phyloP scores from a whole-genome alignment of 371 early-diverging fungal genomes.

The Mortierella sp. region DNA sequence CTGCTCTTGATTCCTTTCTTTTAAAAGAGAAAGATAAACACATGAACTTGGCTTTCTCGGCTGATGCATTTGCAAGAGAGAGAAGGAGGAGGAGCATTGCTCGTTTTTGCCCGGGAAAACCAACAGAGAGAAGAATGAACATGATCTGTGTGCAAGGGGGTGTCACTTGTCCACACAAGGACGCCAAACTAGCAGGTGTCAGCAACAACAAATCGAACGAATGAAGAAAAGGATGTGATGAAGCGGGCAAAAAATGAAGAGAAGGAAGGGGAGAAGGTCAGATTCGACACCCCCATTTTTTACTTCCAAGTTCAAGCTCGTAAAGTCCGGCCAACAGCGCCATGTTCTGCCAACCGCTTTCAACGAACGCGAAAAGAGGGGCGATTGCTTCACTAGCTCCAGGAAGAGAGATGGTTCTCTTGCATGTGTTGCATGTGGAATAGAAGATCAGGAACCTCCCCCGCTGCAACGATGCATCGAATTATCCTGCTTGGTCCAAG shows the following conservation, averaged over 20 bases:
- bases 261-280: too few relatives aligned
- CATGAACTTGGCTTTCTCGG: background rate
- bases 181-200: background rate
- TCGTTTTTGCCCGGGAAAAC: background rate
- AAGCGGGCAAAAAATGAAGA: background rate
- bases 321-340: too few relatives aligned
- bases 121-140: background rate
- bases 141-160: background rate
- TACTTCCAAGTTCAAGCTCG: too few relatives aligned
- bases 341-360: too few relatives aligned
- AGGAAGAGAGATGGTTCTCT: background rate
- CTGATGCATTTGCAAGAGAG: background rate
- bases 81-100: background rate
- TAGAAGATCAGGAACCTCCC: background rate
- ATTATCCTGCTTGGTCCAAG: background rate
- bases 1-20: background rate
- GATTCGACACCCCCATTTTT: too few relatives aligned
- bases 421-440: background rate
- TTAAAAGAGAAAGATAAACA: background rate
- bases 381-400: background rate
- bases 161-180: background rate
- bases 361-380: background rate
- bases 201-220: background rate
- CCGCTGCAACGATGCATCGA: background rate
- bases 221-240: background rate